These are phyloP conservation scores for Penicillium sp. DNA, from an alignment of 2,329 filamentous ascomycete genomes.

Conservation along the genomic window DNA sequence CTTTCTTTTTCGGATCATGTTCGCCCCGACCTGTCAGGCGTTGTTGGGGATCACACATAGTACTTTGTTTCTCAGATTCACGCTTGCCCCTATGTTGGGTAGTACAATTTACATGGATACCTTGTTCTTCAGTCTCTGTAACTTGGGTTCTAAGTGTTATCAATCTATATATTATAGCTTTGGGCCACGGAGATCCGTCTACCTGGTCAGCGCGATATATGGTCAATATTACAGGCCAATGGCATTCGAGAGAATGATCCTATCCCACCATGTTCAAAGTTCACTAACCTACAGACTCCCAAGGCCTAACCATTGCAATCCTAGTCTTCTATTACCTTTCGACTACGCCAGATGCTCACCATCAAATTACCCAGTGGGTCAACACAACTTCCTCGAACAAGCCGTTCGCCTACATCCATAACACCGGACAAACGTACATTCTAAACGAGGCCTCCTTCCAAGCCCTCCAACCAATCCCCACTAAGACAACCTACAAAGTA, in stretches of 20 bases:
- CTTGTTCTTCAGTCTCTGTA: background rate
- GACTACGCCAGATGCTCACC: constrained; percentile 63
- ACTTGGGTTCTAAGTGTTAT: background rate
- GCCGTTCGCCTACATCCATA: too few species aligned
- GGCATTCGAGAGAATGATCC: background rate
- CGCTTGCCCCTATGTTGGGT: background rate
- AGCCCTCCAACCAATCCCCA: too few species aligned
- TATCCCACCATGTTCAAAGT: too few species aligned
- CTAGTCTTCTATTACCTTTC: constrained; percentile 23
- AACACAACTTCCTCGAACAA: too few species aligned
- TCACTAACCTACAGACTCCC: too few species aligned
- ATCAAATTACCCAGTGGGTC: too few species aligned
- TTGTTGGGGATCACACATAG: background rate
- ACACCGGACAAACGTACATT: too few species aligned
- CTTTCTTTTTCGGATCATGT: background rate
- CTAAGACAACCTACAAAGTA: too few species aligned
- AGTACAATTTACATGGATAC: background rate
- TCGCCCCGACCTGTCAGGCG: background rate
- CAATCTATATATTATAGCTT: background rate
- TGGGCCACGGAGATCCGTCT: background rate
- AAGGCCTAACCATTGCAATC: too few species aligned
- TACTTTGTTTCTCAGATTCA: background rate
- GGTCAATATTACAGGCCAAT: background rate
- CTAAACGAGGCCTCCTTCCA: too few species aligned
- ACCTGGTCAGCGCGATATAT: background rate